These are phyloP conservation scores for Podaxis mareebaensis DNA, from an alignment of 768 basidiomycete genomes.

Conservation along the genomic window DNA sequence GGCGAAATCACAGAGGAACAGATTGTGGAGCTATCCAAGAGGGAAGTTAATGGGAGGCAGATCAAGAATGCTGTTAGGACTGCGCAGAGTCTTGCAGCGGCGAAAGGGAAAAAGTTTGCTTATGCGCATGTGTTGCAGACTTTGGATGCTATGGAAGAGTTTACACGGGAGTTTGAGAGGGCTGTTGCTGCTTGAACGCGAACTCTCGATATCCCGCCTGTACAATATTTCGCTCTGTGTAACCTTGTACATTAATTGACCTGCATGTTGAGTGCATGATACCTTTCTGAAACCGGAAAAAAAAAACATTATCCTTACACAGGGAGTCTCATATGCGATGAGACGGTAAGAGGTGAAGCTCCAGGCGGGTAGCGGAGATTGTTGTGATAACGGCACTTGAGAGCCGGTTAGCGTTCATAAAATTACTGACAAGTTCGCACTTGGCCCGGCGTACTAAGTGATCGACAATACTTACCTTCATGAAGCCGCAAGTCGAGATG, in stretches of 20 bases:
- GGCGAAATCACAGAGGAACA: conserved; percentile 38
- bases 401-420: too few species aligned
- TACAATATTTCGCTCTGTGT: not conserved
- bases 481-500: too few species aligned
- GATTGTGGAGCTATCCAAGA: conserved; percentile 45
- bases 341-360: too few species aligned
- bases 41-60: conserved; percentile 62
- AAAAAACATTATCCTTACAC: too few species aligned
- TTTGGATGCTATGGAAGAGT: conserved; percentile 63
- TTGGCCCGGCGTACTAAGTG: too few species aligned
- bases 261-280: too few species aligned
- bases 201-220: not conserved
- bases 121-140: conserved; percentile 57
- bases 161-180: conserved; percentile 45
- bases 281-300: too few species aligned
- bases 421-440: too few species aligned
- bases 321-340: too few species aligned
- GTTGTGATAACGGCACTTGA: too few species aligned
- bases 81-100: conserved; percentile 59
- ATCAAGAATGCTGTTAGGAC: conserved; percentile 72
- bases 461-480: too few species aligned
- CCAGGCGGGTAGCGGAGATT: too few species aligned
- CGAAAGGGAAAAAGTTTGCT: conserved; percentile 44
- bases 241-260: not conserved
- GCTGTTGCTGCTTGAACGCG: conserved; percentile 2